Evolutionary conservation across 768 basidiomycete genomes (phyloP), one percentile per base, ranked within the genome.

Genomic region (Mycena chlorophos): DNA sequence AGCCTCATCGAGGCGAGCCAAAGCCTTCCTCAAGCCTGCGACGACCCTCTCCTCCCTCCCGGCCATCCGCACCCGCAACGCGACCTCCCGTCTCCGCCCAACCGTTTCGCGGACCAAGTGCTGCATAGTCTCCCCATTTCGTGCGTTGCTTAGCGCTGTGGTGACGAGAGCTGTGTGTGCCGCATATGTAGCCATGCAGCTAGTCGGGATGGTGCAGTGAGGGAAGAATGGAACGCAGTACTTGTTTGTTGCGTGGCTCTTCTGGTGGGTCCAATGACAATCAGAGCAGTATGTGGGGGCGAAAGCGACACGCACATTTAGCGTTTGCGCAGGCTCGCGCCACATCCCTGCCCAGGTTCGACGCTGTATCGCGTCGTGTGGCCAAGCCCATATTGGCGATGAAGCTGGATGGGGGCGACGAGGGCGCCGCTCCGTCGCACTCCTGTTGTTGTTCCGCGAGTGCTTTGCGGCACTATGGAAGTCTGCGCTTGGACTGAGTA

Each of bases 231-330:
- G 0, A 93, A 80, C 1, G 78, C 67, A 52, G 88, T 78, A 3
- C 86, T 87, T 5, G 88, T 83, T 2, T 80, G 74, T 65, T 94
- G 91, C 2, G 90, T 91, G 70, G 91, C 93, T 68, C 84, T 88
- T 90, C 91, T 91, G 29, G 50, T 23, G 14, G 10, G n/a, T n/a
- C n/a, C 46, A 30, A 28, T 51, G 40, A 47, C 25, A 20, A 22
- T 28, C 52, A 42, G 20, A 6, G 28, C 34, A 40, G 39, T 29
- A 38, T 30, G 10, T 43, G 28, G 42, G n/a, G 49, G 28, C 17
- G 42, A 31, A 42, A 12, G 25, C 31, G 16, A 16, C n/a, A 74
- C 85, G 52, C 61, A 91, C 91, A 92, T 93, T 67, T 93, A 93
- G 29, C 88, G 82, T 23, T 89, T 83, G 26, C 93, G 91, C 82